These are phyloP conservation scores for Kwoniella bestiolae DNA, from an alignment of 768 basidiomycete genomes.

Conservation along the genomic window DNA sequence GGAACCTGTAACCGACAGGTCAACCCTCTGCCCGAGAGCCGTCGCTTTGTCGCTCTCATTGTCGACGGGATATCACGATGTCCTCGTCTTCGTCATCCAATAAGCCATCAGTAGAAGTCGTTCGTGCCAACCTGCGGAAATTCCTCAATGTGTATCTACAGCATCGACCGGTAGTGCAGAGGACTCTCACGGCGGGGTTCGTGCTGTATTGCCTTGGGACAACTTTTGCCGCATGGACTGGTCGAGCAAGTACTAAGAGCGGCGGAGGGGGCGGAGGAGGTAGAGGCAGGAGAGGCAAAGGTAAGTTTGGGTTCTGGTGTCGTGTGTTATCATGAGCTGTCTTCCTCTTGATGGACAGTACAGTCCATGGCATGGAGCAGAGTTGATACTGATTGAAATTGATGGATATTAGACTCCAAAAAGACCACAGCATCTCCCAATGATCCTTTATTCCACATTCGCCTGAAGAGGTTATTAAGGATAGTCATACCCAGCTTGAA, in stretches of 20 bases:
- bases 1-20: too few relatives aligned
- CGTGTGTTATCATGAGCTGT: not conserved
- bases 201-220: slow-evolving; percentile 71
- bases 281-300: slow-evolving; percentile 27
- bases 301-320: not conserved
- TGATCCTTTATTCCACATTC: slow-evolving; percentile 87
- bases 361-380: too few relatives aligned
- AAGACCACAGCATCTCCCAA: slow-evolving; percentile 63
- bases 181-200: slow-evolving; percentile 68
- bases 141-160: slow-evolving; percentile 61
- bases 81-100: not conserved
- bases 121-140: slow-evolving; percentile 20
- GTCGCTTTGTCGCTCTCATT: too few relatives aligned
- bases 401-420: slow-evolving; percentile 23
- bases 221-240: slow-evolving; percentile 67
- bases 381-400: too few relatives aligned
- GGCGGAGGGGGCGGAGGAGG: slow-evolving; percentile 58
- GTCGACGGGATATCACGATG: not conserved
- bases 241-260: slow-evolving; percentile 19
- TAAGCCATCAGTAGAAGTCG: not conserved
- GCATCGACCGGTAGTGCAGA: slow-evolving; percentile 75
- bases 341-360: too few relatives aligned
- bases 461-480: slow-evolving; percentile 73
- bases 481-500: slow-evolving; percentile 86
- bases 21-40: too few relatives aligned